phyloP scores from a whole-genome alignment of 2,329 filamentous ascomycete species.

The Penicillium sp. region DNA sequence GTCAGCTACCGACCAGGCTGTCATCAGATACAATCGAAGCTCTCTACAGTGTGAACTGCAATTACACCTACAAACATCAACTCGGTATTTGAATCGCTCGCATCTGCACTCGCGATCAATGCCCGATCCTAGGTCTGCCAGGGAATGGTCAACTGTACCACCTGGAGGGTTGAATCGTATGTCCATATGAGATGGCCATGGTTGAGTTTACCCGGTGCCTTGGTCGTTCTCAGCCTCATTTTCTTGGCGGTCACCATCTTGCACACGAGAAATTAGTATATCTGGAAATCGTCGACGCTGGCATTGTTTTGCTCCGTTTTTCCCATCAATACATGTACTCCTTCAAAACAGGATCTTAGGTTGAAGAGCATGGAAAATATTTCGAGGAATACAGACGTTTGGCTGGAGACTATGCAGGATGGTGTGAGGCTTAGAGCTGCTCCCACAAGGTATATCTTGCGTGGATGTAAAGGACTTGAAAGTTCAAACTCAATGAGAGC shows the following conservation, averaged over 20 bases:
- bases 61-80: constrained; percentile 23
- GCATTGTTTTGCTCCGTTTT: constrained; percentile 27
- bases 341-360: constrained; percentile 16
- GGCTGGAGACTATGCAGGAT: constrained; percentile 21
- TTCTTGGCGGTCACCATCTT: constrained; percentile 52
- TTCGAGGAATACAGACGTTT: constrained; percentile 25
- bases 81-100: constrained; percentile 20
- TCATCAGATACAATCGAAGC: constrained; percentile 21
- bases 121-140: constrained; percentile 24
- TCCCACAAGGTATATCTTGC: background rate
- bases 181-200: constrained; percentile 27
- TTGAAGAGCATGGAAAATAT: constrained; percentile 25
- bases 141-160: constrained; percentile 13
- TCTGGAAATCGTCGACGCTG: constrained; percentile 30
- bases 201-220: constrained; percentile 20
- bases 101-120: constrained; percentile 20
- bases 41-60: constrained; percentile 22
- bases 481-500: too few species aligned
- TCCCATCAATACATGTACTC: constrained; percentile 14
- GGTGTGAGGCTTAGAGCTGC: constrained; percentile 23
- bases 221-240: constrained; percentile 47
- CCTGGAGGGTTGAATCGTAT: constrained; percentile 24
- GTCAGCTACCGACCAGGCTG: constrained; percentile 24
- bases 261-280: constrained; percentile 27
- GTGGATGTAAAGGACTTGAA: background rate